These are phyloP conservation scores for Dissophora ornata DNA, from an alignment of 192 early-diverging fungal genomes.

Conservation along the genomic window DNA sequence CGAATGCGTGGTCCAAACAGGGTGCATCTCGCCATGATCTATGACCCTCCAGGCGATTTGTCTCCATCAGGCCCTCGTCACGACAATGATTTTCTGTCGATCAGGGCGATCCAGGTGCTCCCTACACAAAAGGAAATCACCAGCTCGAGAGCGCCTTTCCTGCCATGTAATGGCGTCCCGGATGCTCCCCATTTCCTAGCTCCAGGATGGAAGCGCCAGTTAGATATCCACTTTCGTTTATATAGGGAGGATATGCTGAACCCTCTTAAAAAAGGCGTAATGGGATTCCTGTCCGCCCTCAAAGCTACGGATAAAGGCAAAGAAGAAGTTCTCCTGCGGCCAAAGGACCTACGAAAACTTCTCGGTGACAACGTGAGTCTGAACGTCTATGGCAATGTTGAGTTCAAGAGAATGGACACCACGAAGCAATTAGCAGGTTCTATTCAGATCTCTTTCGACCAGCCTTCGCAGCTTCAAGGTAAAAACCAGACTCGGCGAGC, in stretches of 20 bases:
- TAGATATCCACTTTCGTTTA: slow-evolving; percentile 71
- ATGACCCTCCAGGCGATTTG: slow-evolving; percentile 51
- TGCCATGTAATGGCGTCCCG: slow-evolving; percentile 60
- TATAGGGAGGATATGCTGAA: slow-evolving; percentile 68
- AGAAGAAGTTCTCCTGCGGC: slow-evolving; percentile 11
- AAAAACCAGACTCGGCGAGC: slow-evolving; percentile 16
- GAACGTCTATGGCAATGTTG: slow-evolving; percentile 53
- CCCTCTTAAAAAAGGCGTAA: slow-evolving; percentile 56
- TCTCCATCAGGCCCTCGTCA: slow-evolving; percentile 58
- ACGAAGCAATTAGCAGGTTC: slow-evolving; percentile 28
- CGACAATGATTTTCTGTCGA: slow-evolving; percentile 63
- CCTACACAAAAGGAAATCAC: slow-evolving; percentile 67
- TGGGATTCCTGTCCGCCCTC: slow-evolving; percentile 50
- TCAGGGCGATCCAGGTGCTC: slow-evolving; percentile 60
- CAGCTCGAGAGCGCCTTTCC: slow-evolving; percentile 42
- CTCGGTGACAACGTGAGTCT: slow-evolving; percentile 44
- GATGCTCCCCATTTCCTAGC: slow-evolving; percentile 61
- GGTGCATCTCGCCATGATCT: not conserved
- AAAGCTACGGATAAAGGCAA: slow-evolving; percentile 9
- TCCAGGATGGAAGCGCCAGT: slow-evolving; percentile 56
- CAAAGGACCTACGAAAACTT: slow-evolving; percentile 31
- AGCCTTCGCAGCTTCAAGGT: slow-evolving; percentile 17
- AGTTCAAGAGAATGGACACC: slow-evolving; percentile 39
- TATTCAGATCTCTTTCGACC: slow-evolving; percentile 38
- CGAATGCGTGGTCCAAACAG: slow-evolving; percentile 2